A percentile compares a stretch with the other conserved stretches of the same genome.
Evolutionary conservation across 345 rosid genomes (phyloP).

Genomic region (Salix caprea): DNA sequence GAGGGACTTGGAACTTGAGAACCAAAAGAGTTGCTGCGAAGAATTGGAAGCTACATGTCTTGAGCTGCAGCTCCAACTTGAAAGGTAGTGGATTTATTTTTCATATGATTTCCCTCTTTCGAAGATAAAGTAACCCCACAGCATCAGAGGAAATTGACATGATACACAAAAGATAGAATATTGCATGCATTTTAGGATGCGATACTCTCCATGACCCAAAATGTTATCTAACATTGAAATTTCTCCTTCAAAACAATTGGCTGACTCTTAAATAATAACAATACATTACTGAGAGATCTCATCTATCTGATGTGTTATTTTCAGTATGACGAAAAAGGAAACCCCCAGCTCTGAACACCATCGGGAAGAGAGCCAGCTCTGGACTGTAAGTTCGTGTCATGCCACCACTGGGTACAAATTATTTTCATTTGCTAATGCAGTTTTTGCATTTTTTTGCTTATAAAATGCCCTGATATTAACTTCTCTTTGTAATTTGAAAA

Average conservation of each 20-base stretch:
- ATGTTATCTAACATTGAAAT: too few species aligned
- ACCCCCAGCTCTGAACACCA: conserved; percentile 25
- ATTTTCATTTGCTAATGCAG: neutral
- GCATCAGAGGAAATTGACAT: neutral
- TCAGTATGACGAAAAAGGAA: conserved; percentile 49
- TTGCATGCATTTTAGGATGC: too few species aligned
- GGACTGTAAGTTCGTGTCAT: conserved; percentile 50
- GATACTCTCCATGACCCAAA: too few species aligned
- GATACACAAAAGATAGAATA: neutral
- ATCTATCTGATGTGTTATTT: conserved; percentile 16
- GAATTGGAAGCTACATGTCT: conserved; percentile 45
- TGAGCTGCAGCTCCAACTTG: conserved; percentile 42
- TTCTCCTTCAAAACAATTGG: too few species aligned
- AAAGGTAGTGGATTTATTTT: conserved; percentile 38
- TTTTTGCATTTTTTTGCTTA: too few species aligned
- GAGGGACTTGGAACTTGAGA: conserved; percentile 38
- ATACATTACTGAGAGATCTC: too few species aligned
- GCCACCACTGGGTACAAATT: neutral
- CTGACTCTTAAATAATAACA: too few species aligned
- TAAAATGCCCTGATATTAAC: too few species aligned
- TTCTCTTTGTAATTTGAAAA: neutral
- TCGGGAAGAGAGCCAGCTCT: conserved; percentile 47
- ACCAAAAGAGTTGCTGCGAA: conserved; percentile 37
- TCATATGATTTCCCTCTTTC: neutral
- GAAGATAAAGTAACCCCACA: neutral